These are phyloP conservation scores for Ascochyta viciae-villosae DNA, from an alignment of 2,329 filamentous ascomycete species.

Conservation along the genomic window DNA sequence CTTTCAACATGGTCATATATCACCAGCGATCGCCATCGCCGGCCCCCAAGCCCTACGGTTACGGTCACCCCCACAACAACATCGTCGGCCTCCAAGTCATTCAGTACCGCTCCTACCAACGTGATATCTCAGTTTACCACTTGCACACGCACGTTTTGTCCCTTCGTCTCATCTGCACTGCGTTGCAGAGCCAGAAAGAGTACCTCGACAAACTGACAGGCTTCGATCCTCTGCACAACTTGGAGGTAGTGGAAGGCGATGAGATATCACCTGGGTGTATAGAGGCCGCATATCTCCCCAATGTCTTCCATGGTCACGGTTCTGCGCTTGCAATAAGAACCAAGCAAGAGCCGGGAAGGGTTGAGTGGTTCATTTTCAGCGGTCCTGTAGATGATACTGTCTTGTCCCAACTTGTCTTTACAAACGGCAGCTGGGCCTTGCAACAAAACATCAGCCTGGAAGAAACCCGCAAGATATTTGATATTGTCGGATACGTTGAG, in stretches of 20 bases:
- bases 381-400: conserved; percentile 6
- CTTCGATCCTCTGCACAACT: conserved; percentile 16
- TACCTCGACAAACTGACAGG: conserved; percentile 22
- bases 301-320: conserved; percentile 24
- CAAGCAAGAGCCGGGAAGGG: not conserved
- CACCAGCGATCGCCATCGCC: not conserved
- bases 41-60: not conserved
- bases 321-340: conserved; percentile 33
- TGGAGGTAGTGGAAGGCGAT: conserved; percentile 20
- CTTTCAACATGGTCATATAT: not conserved
- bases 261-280: conserved; percentile 21
- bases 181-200: conserved; percentile 6
- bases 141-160: conserved; percentile 14
- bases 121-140: conserved; percentile 32
- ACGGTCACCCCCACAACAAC: not conserved
- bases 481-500: conserved; percentile 25
- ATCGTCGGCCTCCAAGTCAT: conserved; percentile 2
- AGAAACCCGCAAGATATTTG: conserved; percentile 22
- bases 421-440: not conserved
- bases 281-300: conserved; percentile 30
- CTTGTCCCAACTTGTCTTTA: conserved; percentile 5
- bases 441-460: not conserved
- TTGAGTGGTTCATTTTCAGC: conserved; percentile 36
- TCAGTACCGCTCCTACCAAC: conserved; percentile 26
- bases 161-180: conserved; percentile 3